Base-by-base conservation (phyloP, 2,329 filamentous ascomycete genomes). In the Arthrobotrys musiformis region DNA sequence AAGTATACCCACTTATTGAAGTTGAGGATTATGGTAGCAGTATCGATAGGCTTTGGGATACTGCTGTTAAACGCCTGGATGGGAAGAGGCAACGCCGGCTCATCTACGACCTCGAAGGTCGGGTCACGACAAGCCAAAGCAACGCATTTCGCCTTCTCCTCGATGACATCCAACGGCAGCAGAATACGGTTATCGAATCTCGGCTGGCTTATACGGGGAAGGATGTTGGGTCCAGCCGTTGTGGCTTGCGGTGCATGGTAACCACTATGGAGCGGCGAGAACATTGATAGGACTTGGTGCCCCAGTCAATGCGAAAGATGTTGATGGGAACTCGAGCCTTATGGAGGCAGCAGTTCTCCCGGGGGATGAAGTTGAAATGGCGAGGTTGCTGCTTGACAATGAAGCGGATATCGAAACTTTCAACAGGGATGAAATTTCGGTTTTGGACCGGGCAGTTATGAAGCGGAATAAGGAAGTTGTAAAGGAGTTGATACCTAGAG, bases 61-160 rank as follows among this genome's bases (percentile, higher is more conserved):
- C 48, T 1, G 68, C 58, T 4, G 46, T 64, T 19, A 46, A 48
- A 8, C 46, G 37, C 15, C 68, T 72, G 26, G 68, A 72, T 48
- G 68, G 64, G 8, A 64, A 58, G 58, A 48, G 19, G 37, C 60
- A 60, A 11, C 17, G 24, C 6, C 58, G 44, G 28, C 58, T 64
- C 7, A 52, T 72, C 60, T 26, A 64, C 35, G 68, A n/a, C n/a
- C n/a, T n/a, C n/a, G n/a, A 72, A 58, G 60, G 58, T 26, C 24
- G 40, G 30, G 48, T 64, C 48, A 50, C 67, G 1, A 60, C 40
- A 6, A 8, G 58, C 6, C 68, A 72, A 46, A 72, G 64, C 67
- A 70, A 70, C 67, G 63, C 67, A 63, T 70, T 70, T 58, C 67
- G 67, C 1, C 58, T 70, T 40, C 58, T 70, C 15, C 61, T 70